Conservation (phyloP, 139 green algal genomes). For the Chlorella sp. region DNA sequence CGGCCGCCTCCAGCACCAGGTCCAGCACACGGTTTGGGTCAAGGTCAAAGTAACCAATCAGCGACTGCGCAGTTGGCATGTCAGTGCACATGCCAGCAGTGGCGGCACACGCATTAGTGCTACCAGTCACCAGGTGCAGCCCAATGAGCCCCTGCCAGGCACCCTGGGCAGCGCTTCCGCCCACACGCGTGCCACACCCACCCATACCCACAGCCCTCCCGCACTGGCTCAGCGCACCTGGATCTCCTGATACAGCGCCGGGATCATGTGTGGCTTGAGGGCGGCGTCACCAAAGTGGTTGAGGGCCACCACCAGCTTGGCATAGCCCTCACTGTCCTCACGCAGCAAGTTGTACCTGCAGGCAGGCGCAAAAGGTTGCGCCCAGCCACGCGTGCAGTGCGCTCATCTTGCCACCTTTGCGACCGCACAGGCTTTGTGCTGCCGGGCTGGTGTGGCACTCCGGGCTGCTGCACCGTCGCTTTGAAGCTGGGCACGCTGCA, state of each 20-base stretch:
- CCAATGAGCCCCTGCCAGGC: too few species aligned
- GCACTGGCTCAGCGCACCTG: too few species aligned
- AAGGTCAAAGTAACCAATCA: conserved; percentile 88
- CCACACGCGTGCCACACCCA: background rate
- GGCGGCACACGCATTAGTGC: too few species aligned
- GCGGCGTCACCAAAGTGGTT: conserved; percentile 31
- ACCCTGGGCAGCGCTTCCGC: too few species aligned
- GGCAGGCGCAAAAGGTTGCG: too few species aligned
- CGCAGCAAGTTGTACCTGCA: conserved; percentile 87
- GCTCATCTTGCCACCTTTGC: too few species aligned
- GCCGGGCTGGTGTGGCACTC: too few species aligned
- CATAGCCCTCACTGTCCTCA: conserved; percentile 87
- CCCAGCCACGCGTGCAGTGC: too few species aligned
- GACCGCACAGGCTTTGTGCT: too few species aligned
- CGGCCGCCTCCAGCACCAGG: conserved; percentile 65
- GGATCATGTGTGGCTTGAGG: conserved; percentile 7
- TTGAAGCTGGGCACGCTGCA: background rate
- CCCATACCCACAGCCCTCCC: too few species aligned
- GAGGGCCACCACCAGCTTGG: conserved; percentile 70
- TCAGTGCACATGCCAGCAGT: background rate
- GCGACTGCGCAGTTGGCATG: conserved; percentile 32
- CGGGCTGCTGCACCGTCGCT: too few species aligned
- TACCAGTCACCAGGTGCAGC: too few species aligned
- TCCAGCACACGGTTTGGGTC: conserved; percentile 85
- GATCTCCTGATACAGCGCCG: conserved; percentile 13